phyloP scores from a whole-genome alignment of 176 grass and related monocot genomes.

The Zea luxurians region DNA sequence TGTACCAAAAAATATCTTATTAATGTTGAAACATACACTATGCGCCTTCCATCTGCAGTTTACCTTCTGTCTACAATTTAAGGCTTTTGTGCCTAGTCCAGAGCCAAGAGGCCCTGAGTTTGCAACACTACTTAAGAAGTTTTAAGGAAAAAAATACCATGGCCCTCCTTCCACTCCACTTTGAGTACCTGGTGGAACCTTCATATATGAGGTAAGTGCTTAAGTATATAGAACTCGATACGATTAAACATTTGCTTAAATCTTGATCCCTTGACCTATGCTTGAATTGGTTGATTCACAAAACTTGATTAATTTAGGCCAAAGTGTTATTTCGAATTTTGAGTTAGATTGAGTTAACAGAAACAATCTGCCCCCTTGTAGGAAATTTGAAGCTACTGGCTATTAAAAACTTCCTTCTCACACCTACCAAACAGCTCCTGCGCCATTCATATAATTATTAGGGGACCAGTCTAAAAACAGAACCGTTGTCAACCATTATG shows the following conservation, averaged over 20 bases:
- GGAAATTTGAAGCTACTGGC: conserved; percentile 3
- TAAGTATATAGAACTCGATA: not conserved
- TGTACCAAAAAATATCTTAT: not conserved
- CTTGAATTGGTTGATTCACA: not conserved
- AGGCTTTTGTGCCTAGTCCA: not conserved
- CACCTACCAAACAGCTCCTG: conserved; percentile 24
- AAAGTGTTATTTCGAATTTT: not conserved
- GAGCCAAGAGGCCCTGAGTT: not conserved
- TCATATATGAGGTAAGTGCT: not conserved
- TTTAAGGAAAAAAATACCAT: not conserved
- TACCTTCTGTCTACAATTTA: not conserved
- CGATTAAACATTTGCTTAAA: not conserved
- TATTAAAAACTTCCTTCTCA: conserved; percentile 7
- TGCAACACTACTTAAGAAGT: not conserved
- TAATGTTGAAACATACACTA: not conserved
- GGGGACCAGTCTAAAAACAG: conserved; percentile 1
- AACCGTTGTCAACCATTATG: not conserved
- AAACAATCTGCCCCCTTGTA: conserved; percentile 3
- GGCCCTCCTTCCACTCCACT: not conserved
- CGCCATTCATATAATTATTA: not conserved
- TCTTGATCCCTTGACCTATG: not conserved
- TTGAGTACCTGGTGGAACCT: not conserved
- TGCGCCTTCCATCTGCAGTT: not conserved
- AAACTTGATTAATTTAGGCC: not conserved
- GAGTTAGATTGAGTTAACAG: conserved; percentile 7